Evolutionary conservation across 2,329 filamentous ascomycete genomes (phyloP).

Genomic region (Aspergillus sp.): DNA sequence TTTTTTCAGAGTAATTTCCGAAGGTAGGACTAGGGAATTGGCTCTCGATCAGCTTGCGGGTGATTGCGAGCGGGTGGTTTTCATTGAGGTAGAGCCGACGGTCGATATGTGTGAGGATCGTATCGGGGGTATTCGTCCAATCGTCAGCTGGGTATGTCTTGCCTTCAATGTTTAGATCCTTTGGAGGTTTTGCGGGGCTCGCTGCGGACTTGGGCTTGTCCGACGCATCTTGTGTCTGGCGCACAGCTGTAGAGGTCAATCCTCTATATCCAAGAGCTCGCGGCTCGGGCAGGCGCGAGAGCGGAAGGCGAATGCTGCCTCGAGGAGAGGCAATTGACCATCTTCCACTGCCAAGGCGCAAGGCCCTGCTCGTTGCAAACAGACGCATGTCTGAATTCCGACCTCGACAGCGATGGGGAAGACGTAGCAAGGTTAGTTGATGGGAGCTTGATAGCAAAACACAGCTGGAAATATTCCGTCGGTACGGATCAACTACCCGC

Average conservation of each 20-base stretch:
- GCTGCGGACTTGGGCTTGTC: constrained; percentile 8
- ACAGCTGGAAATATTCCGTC: constrained; percentile 6
- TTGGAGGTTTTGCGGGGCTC: constrained; percentile 4
- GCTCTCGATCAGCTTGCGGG: constrained; percentile 86
- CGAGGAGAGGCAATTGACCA: constrained; percentile 31
- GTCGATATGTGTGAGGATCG: constrained; percentile 71
- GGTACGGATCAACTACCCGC: constrained; percentile 7
- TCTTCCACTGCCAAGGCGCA: constrained; percentile 36
- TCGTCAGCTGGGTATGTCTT: constrained; percentile 66
- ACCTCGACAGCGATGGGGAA: background rate
- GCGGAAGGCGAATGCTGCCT: constrained; percentile 22
- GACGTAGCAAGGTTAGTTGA: background rate
- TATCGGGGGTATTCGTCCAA: constrained; percentile 81
- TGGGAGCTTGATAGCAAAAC: constrained; percentile 2
- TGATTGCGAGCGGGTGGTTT: constrained; percentile 88
- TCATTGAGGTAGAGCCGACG: constrained; percentile 85
- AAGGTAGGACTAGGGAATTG: constrained; percentile 74
- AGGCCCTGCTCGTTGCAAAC: constrained; percentile 39
- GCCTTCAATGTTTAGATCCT: constrained; percentile 60
- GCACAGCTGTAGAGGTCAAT: constrained; percentile 36
- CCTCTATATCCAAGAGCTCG: constrained; percentile 21
- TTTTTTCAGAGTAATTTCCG: constrained; percentile 73
- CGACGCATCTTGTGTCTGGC: constrained; percentile 20
- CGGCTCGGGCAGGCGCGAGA: constrained; percentile 19
- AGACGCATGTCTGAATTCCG: constrained; percentile 33